Conservation (phyloP, 768 basidiomycete genomes). For the Pleurotus giganteus region DNA sequence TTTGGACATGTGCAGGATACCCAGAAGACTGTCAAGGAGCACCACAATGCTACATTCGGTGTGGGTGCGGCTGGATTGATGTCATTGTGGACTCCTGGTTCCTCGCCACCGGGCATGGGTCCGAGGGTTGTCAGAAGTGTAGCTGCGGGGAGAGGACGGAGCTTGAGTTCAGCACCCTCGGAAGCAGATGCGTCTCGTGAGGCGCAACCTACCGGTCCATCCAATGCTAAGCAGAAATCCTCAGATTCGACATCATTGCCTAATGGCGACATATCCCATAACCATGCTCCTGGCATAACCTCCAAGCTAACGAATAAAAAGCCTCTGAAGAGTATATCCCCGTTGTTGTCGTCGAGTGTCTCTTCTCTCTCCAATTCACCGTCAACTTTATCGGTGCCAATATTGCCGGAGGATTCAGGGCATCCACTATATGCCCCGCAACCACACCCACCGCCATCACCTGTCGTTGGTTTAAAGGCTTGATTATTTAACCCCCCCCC, state of each 20-base stretch:
- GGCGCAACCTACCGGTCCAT: background rate
- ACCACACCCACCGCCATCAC: constrained; percentile 3
- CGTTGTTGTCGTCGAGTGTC: background rate
- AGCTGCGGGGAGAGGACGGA: constrained; percentile 41
- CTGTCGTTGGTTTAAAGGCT: constrained; percentile 1
- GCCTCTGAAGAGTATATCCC: background rate
- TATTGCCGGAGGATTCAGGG: background rate
- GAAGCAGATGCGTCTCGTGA: background rate
- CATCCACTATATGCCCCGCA: background rate
- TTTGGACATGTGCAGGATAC: constrained; percentile 1
- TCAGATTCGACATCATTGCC: background rate
- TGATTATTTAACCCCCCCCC: background rate
- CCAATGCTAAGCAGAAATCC: background rate
- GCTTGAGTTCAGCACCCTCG: constrained; percentile 25
- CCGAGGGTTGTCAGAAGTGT: constrained; percentile 58
- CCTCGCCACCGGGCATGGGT: constrained; percentile 24
- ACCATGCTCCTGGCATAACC: background rate
- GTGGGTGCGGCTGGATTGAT: constrained; percentile 5
- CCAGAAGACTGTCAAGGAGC: background rate
- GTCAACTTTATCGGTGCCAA: background rate
- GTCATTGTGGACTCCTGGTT: constrained; percentile 9
- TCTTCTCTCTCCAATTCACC: background rate
- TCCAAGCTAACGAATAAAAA: background rate
- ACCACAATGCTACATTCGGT: constrained; percentile 14
- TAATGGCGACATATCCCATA: background rate